Evolutionary conservation across 2,329 filamentous ascomycete genomes (phyloP).

Genomic region (Cryoendolithus antarcticus): DNA sequence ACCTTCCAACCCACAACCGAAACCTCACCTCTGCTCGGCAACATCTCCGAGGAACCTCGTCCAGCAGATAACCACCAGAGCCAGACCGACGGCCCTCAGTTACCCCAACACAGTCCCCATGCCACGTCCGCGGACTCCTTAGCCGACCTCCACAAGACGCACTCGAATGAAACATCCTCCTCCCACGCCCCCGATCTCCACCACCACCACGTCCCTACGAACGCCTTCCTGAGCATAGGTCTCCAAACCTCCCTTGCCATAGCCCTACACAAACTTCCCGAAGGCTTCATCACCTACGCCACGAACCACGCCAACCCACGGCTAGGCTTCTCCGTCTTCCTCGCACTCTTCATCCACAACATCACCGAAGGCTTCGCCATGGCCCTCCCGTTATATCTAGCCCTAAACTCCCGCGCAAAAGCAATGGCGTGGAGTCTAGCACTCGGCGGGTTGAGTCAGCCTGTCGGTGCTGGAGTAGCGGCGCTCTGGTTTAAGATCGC

Average conservation of each 20-base stretch:
- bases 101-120: not conserved
- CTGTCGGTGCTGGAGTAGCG: slow-evolving; percentile 71
- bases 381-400: slow-evolving; percentile 84
- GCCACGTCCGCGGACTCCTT: not conserved
- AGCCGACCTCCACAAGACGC: slow-evolving; percentile 7
- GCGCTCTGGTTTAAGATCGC: slow-evolving; percentile 75
- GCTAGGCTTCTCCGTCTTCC: slow-evolving; percentile 82
- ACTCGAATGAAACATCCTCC: slow-evolving; percentile 7
- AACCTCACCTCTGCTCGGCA: slow-evolving; percentile 5
- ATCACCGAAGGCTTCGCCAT: slow-evolving; percentile 95
- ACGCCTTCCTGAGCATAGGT: slow-evolving; percentile 88
- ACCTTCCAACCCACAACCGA: slow-evolving; percentile 3
- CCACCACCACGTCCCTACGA: slow-evolving; percentile 77
- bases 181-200: slow-evolving; percentile 45
- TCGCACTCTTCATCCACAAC: slow-evolving; percentile 95
- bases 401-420: slow-evolving; percentile 63
- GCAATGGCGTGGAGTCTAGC: slow-evolving; percentile 78
- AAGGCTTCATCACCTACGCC: slow-evolving; percentile 78
- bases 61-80: too few species aligned
- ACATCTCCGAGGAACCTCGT: slow-evolving; percentile 1
- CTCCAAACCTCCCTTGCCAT: slow-evolving; percentile 93
- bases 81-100: too few species aligned
- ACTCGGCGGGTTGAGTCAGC: slow-evolving; percentile 77
- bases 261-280: slow-evolving; percentile 89
- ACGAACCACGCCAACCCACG: slow-evolving; percentile 91